phyloP scores from a whole-genome alignment of 208 protist species.

The Wallacemonas collosoma region DNA sequence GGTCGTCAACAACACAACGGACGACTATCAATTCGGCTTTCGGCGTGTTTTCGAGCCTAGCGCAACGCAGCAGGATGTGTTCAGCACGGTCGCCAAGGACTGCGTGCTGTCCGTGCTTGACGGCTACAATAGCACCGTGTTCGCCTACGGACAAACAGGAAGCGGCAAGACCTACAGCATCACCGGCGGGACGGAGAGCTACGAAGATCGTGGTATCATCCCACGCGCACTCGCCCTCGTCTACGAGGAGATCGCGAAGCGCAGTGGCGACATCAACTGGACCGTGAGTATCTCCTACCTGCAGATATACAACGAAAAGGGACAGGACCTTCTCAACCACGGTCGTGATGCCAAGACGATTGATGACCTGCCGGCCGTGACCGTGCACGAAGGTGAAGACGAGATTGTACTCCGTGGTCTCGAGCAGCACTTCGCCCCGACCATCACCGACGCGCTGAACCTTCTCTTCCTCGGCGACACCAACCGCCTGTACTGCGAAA shows the following conservation, averaged over 20 bases:
- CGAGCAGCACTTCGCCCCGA: conserved; percentile 67
- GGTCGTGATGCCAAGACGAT: conserved; percentile 87
- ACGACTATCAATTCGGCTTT: conserved; percentile 77
- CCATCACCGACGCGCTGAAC: conserved; percentile 75
- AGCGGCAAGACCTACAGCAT: conserved; percentile 93
- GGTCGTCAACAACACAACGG: conserved; percentile 74
- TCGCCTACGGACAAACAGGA: conserved; percentile 92
- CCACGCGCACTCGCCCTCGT: conserved; percentile 84
- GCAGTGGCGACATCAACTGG: conserved; percentile 37
- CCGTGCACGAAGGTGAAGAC: conserved; percentile 65
- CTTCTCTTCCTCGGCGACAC: conserved; percentile 89
- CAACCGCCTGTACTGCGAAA: conserved; percentile 87
- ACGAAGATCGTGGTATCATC: conserved; percentile 87
- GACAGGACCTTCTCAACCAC: conserved; percentile 88
- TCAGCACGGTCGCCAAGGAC: conserved; percentile 82
- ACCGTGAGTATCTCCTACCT: conserved; percentile 77
- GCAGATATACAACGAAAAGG: conserved; percentile 93
- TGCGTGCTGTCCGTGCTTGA: conserved; percentile 76
- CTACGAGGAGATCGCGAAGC: conserved; percentile 63
- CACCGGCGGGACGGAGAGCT: conserved; percentile 87
- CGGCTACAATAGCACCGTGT: conserved; percentile 89
- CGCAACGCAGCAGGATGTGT: conserved; percentile 80
- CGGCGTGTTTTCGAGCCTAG: conserved; percentile 76
- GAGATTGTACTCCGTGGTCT: conserved; percentile 68
- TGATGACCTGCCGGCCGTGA: conserved; percentile 67